These are phyloP conservation scores for Argentina anserina DNA, from an alignment of 306 rosid genomes.

Conservation along the genomic window DNA sequence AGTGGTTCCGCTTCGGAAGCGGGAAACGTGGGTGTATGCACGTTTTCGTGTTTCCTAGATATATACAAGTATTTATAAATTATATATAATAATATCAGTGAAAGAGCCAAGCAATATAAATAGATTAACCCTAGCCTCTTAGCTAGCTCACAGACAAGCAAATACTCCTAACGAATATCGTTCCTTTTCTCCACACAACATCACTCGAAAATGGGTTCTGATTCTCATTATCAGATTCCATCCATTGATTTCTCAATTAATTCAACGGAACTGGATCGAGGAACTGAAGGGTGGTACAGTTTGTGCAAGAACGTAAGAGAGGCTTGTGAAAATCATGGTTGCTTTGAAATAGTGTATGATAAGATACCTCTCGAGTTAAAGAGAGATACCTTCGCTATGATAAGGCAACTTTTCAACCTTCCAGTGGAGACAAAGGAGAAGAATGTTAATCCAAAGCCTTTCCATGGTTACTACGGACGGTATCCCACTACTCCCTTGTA, in stretches of 20 bases:
- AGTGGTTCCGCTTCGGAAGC: no score
- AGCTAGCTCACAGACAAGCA: background rate
- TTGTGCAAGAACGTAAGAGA: constrained; percentile 45
- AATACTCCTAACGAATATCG: background rate
- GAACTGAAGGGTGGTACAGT: constrained; percentile 22
- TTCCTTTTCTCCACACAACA: background rate
- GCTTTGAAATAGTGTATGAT: background rate
- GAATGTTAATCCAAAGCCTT: background rate
- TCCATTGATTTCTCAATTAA: background rate
- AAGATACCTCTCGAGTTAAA: background rate
- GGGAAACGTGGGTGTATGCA: no score
- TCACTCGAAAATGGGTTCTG: background rate
- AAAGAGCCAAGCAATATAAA: background rate
- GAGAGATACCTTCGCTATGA: background rate
- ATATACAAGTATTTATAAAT: no score
- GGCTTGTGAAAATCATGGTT: constrained; percentile 38
- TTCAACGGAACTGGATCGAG: constrained; percentile 10
- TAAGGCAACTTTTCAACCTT: constrained; percentile 1
- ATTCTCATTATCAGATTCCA: background rate
- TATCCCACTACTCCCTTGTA: background rate
- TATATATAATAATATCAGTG: no score
- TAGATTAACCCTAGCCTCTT: background rate
- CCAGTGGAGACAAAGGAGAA: background rate
- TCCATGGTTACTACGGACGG: background rate
- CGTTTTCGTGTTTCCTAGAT: no score